Conservation (phyloP, 306 rosid genomes). For the Rosa lucieae region DNA sequence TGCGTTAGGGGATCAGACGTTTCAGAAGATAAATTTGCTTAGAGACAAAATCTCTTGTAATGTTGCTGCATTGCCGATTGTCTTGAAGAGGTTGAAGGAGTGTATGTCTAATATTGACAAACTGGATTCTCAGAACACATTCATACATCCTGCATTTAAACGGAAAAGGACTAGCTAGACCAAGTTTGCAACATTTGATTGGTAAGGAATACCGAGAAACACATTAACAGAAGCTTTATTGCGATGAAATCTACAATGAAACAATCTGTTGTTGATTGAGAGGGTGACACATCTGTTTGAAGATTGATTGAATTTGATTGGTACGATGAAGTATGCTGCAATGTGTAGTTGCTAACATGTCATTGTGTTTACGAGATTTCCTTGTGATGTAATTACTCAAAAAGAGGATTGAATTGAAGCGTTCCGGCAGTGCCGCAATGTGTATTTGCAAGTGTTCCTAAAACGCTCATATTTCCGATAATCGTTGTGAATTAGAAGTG, state of each 20-base stretch:
- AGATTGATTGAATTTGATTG: conserved; percentile 11
- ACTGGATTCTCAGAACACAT: conserved; percentile 51
- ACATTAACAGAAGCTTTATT: neutral
- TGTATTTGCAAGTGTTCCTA: neutral
- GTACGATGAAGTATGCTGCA: conserved; percentile 13
- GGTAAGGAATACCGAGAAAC: conserved; percentile 1
- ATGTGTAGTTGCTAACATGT: neutral
- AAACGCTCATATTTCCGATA: neutral
- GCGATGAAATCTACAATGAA: neutral
- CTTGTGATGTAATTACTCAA: conserved; percentile 18
- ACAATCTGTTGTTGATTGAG: conserved; percentile 20
- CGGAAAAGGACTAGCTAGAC: conserved; percentile 49
- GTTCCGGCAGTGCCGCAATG: neutral
- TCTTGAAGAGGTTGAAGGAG: conserved; percentile 73
- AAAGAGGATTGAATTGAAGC: conserved; percentile 11
- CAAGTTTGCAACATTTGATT: conserved; percentile 10
- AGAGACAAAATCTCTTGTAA: conserved; percentile 69
- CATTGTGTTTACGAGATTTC: conserved; percentile 3
- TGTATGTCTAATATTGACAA: conserved; percentile 67
- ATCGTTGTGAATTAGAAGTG: neutral
- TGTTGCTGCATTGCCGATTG: conserved; percentile 49
- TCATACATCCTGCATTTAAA: conserved; percentile 64
- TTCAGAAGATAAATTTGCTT: conserved; percentile 53
- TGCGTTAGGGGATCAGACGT: conserved; percentile 40
- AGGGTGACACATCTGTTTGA: conserved; percentile 18